phyloP scores from a whole-genome alignment of 2,329 filamentous ascomycete genomes.

The Ophiocordyceps camponoti-saundersi region DNA sequence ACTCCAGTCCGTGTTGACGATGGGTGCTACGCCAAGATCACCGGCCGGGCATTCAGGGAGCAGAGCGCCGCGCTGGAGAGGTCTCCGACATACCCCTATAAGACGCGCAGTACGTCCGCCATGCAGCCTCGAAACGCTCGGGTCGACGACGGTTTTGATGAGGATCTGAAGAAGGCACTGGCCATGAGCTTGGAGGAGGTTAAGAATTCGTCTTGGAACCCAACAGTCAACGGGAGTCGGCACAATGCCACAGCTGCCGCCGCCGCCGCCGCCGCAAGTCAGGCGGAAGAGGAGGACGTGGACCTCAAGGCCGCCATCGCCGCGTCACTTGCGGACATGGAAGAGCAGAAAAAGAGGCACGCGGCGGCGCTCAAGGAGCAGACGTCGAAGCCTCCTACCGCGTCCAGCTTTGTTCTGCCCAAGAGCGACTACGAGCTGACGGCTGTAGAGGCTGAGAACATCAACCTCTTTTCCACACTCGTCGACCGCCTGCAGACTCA shows the following conservation, averaged over 20 bases:
- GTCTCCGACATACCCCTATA: conserved; percentile 35
- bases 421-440: conserved; percentile 94
- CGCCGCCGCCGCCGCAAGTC: conserved; percentile 17
- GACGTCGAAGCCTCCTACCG: conserved; percentile 30
- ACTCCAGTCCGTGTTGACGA: conserved; percentile 90
- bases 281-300: conserved; percentile 72
- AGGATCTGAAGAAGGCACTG: conserved; percentile 81
- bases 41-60: conserved; percentile 40
- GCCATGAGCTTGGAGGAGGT: conserved; percentile 96
- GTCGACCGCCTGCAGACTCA: conserved; percentile 92
- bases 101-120: conserved; percentile 44
- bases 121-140: conserved; percentile 88
- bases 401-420: conserved; percentile 38
- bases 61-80: conserved; percentile 27
- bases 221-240: conserved; percentile 20
- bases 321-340: conserved; percentile 89
- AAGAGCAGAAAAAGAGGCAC: conserved; percentile 90
- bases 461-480: conserved; percentile 85
- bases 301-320: conserved; percentile 91
- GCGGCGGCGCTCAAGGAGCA: conserved; percentile 71
- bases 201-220: conserved; percentile 53
- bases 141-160: conserved; percentile 81
- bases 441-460: conserved; percentile 88
- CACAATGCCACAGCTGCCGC: conserved; percentile 17
- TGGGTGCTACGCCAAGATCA: conserved; percentile 82